These are phyloP conservation scores for Hyphopichia burtonii DNA, from an alignment of 1,139 yeast genomes.

Conservation along the genomic window DNA sequence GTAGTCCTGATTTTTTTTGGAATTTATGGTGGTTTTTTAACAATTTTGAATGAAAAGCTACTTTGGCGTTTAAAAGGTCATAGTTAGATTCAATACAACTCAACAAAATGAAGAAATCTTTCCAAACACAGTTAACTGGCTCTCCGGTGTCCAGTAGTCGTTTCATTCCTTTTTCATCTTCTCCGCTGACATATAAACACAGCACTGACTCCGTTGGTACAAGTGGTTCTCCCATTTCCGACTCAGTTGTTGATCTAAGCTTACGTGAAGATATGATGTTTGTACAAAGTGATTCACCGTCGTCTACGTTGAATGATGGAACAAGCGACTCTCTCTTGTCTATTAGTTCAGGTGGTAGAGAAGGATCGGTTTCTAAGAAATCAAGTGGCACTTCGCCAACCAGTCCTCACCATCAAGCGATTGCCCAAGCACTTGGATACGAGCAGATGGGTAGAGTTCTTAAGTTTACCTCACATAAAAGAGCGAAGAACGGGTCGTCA, in stretches of 20 bases:
- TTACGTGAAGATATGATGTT: slow-evolving; percentile 11
- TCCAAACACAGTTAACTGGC: not conserved
- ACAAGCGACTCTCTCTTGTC: not conserved
- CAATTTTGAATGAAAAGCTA: too few relatives aligned
- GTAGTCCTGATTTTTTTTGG: too few relatives aligned
- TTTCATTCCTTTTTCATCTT: slow-evolving; percentile 20
- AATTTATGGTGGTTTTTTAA: too few relatives aligned
- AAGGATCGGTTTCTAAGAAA: not conserved
- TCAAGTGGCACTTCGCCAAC: slow-evolving; percentile 3
- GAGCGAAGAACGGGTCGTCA: too few relatives aligned
- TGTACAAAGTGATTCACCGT: slow-evolving; percentile 6
- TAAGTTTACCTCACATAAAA: slow-evolving; percentile 5
- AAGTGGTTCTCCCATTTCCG: not conserved
- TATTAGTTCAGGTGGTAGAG: not conserved
- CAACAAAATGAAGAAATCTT: not conserved
- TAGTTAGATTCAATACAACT: not conserved
- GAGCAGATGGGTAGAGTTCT: slow-evolving; percentile 6
- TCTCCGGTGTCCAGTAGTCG: slow-evolving; percentile 12
- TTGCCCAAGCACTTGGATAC: slow-evolving; percentile 11
- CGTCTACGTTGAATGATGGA: not conserved
- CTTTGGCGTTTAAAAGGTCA: not conserved
- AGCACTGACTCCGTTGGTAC: not conserved
- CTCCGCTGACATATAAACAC: slow-evolving; percentile 18
- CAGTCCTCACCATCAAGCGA: slow-evolving; percentile 6
- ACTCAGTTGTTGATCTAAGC: slow-evolving; percentile 4